These are phyloP conservation scores for Grifola frondosa DNA, from an alignment of 1,284 basidiomycete genomes.

Conservation along the genomic window DNA sequence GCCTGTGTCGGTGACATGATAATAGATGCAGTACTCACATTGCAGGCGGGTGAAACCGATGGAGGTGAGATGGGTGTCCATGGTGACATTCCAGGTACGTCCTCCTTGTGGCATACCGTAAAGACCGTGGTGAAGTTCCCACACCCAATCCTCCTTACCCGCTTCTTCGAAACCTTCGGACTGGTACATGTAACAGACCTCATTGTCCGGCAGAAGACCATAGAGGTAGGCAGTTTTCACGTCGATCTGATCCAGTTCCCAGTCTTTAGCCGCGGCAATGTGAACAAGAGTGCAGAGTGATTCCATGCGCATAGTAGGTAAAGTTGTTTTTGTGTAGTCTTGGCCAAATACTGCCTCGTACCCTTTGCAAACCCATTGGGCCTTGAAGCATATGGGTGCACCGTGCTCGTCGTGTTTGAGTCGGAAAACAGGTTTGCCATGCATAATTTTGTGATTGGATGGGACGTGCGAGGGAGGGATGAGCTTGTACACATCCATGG, in stretches of 20 bases:
- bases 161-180: constrained; percentile 33
- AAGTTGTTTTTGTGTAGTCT: constrained; percentile 10
- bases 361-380: constrained; percentile 5
- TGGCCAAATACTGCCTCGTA: constrained; percentile 11
- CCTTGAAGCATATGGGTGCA: constrained; percentile 9
- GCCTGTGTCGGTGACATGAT: not conserved
- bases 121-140: constrained; percentile 11
- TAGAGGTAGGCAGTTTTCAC: constrained; percentile 48
- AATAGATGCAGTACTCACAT: constrained; percentile 7
- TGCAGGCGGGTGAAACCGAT: constrained; percentile 9
- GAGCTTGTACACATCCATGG: constrained; percentile 12
- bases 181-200: constrained; percentile 39
- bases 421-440: constrained; percentile 12
- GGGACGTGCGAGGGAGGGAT: constrained; percentile 11
- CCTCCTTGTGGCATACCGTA: constrained; percentile 24
- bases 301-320: constrained; percentile 15
- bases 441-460: constrained; percentile 1
- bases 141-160: constrained; percentile 20
- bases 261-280: constrained; percentile 7
- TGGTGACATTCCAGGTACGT: constrained; percentile 16
- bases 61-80: constrained; percentile 4
- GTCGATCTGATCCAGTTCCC: constrained; percentile 34
- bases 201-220: constrained; percentile 32
- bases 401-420: constrained; percentile 8
- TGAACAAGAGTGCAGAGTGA: constrained; percentile 8